Conservation (phyloP, 257 asterid genomes). For the Handroanthus guayacan region DNA sequence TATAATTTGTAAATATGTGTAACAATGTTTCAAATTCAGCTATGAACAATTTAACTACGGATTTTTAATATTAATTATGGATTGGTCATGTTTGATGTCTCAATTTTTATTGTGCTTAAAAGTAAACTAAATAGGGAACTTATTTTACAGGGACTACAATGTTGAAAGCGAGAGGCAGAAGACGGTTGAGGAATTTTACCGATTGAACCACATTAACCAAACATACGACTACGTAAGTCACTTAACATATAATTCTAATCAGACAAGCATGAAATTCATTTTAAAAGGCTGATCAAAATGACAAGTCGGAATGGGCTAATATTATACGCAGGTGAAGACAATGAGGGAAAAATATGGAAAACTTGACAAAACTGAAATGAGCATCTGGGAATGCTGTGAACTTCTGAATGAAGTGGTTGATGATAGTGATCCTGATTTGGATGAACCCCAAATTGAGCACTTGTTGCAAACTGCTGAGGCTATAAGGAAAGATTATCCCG, state of each 20-base stretch:
- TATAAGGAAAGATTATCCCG: conserved; percentile 50
- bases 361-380: conserved; percentile 47
- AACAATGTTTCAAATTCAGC: too few relatives aligned
- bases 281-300: background rate
- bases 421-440: conserved; percentile 64
- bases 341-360: conserved; percentile 51
- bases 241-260: background rate
- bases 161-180: conserved; percentile 70
- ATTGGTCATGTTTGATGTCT: too few relatives aligned
- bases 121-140: background rate
- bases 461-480: conserved; percentile 58
- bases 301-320: background rate
- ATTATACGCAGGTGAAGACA: conserved; percentile 44
- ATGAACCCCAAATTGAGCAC: conserved; percentile 58
- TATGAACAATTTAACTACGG: too few relatives aligned
- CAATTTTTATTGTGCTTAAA: too few relatives aligned
- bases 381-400: conserved; percentile 63
- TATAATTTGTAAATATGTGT: too few relatives aligned
- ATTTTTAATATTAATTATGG: too few relatives aligned
- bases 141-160: conserved; percentile 58
- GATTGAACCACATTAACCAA: conserved; percentile 70
- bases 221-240: conserved; percentile 66
- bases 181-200: conserved; percentile 73
- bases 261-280: background rate
- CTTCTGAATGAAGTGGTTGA: conserved; percentile 51